Percentiles rank a stretch among this genome's conserved stretches.
Conservation (phyloP, 2,329 filamentous ascomycete species). For the Monosporascus sp. region DNA sequence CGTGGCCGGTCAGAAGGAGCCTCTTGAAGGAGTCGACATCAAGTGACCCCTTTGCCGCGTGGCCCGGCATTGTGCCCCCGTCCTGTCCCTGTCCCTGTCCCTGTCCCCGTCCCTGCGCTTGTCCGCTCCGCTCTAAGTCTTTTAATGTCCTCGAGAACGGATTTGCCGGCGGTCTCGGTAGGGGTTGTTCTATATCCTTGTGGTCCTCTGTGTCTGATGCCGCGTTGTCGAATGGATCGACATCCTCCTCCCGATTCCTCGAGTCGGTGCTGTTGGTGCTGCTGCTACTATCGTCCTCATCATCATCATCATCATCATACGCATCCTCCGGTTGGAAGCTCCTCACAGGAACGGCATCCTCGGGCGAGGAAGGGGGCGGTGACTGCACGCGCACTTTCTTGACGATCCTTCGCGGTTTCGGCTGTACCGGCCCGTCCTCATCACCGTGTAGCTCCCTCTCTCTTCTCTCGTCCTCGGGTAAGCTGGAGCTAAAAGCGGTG, state of each 20-base stretch:
- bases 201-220: conserved; percentile 7
- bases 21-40: conserved; percentile 76
- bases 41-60: conserved; percentile 41
- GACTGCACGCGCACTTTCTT: conserved; percentile 66
- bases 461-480: conserved; percentile 27
- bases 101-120: conserved; percentile 21
- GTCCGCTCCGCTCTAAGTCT: conserved; percentile 38
- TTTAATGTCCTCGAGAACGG: conserved; percentile 53
- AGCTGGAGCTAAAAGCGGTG: conserved; percentile 26
- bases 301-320: conserved; percentile 20
- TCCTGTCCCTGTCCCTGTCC: conserved; percentile 23
- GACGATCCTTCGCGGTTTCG: conserved; percentile 43
- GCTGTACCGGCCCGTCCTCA: conserved; percentile 25
- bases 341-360: conserved; percentile 36
- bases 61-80: conserved; percentile 26
- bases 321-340: conserved; percentile 12
- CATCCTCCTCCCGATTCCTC: conserved; percentile 16
- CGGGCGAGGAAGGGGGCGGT: conserved; percentile 55
- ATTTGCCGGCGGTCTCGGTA: conserved; percentile 35
- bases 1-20: conserved; percentile 67
- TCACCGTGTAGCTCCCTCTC: conserved; percentile 6
- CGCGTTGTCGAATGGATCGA: conserved; percentile 18
- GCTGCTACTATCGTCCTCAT: conserved; percentile 7
- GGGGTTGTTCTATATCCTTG: conserved; percentile 12
- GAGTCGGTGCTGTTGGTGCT: conserved; percentile 26